A percentile compares a stretch with the other conserved stretches of the same genome.
Evolutionary conservation across 176 grass and related monocot species (phyloP).

Genomic region (Chrysopogon serrulatus): DNA sequence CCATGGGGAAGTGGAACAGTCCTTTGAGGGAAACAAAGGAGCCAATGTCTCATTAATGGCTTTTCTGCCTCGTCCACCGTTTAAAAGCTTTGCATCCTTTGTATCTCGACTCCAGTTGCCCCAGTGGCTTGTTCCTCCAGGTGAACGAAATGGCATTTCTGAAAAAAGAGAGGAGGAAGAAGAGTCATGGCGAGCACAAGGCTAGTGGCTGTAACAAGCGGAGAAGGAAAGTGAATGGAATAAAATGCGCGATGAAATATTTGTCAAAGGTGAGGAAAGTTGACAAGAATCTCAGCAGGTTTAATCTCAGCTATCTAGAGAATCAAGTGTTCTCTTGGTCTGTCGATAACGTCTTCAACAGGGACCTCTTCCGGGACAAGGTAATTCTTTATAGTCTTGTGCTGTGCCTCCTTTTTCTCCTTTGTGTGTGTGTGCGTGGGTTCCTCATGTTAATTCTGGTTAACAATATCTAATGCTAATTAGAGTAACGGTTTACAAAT

Average conservation of each 20-base stretch:
- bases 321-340: slow-evolving; percentile 42
- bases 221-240: background rate
- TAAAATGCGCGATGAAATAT: background rate
- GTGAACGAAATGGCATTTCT: background rate
- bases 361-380: slow-evolving; percentile 30
- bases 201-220: background rate
- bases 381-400: background rate
- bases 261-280: background rate
- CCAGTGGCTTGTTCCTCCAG: background rate
- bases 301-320: background rate
- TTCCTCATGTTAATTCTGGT: no score
- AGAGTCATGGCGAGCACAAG: background rate
- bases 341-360: slow-evolving; percentile 33
- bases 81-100: background rate
- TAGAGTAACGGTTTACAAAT: background rate
- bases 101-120: background rate
- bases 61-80: background rate
- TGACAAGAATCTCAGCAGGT: background rate
- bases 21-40: background rate
- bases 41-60: background rate
- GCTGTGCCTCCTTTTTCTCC: background rate
- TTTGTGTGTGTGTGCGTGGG: no score
- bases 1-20: background rate
- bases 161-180: background rate
- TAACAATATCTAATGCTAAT: background rate